Conservation (phyloP, 306 rosid species). For the Arachis stenosperma region DNA sequence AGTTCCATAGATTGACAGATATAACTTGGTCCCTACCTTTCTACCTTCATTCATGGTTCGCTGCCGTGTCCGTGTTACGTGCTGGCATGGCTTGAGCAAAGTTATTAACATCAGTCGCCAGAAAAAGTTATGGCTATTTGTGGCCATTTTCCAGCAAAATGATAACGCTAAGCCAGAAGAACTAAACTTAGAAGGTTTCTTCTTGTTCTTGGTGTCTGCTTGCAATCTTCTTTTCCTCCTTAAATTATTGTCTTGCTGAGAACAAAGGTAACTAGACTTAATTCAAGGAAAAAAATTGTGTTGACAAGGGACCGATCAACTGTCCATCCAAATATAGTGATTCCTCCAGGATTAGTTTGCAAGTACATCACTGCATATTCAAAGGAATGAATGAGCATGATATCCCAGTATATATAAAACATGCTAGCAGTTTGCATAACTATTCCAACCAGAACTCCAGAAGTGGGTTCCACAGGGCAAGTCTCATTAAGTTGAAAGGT, state of each 20-base stretch:
- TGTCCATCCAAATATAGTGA: slow-evolving; percentile 86
- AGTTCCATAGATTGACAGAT: not conserved
- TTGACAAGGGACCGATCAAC: slow-evolving; percentile 75
- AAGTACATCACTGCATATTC: slow-evolving; percentile 71
- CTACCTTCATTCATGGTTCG: slow-evolving; percentile 11
- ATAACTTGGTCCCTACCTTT: not conserved
- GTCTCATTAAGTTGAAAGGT: not conserved
- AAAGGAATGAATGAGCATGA: slow-evolving; percentile 19
- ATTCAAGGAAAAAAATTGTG: slow-evolving; percentile 78
- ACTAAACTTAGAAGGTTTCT: slow-evolving; percentile 1
- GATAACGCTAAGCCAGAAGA: slow-evolving; percentile 14
- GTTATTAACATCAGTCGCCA: not conserved
- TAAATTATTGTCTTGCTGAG: slow-evolving; percentile 65
- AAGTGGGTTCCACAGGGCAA: slow-evolving; percentile 8
- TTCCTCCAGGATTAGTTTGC: slow-evolving; percentile 83
- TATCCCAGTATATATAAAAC: slow-evolving; percentile 16
- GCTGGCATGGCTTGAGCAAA: slow-evolving; percentile 14
- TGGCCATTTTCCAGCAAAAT: slow-evolving; percentile 4
- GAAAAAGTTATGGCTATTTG: slow-evolving; percentile 8
- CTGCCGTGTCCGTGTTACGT: slow-evolving; percentile 16
- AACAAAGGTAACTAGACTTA: slow-evolving; percentile 70
- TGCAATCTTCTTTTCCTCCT: not conserved
- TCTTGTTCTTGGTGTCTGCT: not conserved
- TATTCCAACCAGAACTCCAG: slow-evolving; percentile 9
- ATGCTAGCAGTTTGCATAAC: not conserved